A percentile compares a stretch with the other conserved stretches of the same genome.
phyloP scores from a whole-genome alignment of 83 land plant species.

The Thuja plicata region DNA sequence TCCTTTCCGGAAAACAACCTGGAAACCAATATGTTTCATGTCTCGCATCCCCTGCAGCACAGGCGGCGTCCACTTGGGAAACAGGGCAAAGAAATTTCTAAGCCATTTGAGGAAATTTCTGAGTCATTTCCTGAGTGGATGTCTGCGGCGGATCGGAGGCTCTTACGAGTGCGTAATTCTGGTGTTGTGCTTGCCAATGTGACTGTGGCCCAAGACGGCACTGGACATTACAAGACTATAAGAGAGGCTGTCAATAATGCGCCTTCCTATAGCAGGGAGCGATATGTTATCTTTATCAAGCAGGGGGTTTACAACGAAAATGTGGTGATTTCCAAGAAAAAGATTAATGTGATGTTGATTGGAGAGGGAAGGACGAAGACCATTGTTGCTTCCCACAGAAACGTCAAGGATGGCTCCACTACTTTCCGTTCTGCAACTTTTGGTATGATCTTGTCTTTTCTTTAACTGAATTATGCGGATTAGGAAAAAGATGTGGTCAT shows the following conservation, averaged over 20 bases:
- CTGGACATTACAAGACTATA: not conserved
- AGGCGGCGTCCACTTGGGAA: not conserved
- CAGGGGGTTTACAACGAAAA: conserved; percentile 55
- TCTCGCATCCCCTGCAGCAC: not conserved
- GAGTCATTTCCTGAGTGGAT: conserved; percentile 22
- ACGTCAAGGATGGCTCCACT: no score
- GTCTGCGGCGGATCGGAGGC: not conserved
- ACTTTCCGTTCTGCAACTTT: not conserved
- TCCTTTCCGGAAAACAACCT: not conserved
- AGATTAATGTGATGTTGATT: conserved; percentile 26
- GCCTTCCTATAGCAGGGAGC: not conserved
- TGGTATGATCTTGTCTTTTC: not conserved
- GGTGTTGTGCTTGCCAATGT: not conserved
- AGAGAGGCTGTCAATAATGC: not conserved
- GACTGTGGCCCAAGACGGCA: no score
- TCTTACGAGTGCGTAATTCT: not conserved
- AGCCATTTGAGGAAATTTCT: not conserved
- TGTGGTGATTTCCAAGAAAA: conserved; percentile 35
- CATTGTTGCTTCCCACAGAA: no score
- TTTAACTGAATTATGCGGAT: no score
- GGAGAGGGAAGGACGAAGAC: no score
- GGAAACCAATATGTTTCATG: not conserved
- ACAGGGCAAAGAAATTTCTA: not conserved
- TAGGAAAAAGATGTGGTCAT: no score
- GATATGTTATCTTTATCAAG: not conserved